Evolutionary conservation across 225 moss, liverwort and hornwort genomes (phyloP).

Genomic region (Antitrichia curtipendula): DNA sequence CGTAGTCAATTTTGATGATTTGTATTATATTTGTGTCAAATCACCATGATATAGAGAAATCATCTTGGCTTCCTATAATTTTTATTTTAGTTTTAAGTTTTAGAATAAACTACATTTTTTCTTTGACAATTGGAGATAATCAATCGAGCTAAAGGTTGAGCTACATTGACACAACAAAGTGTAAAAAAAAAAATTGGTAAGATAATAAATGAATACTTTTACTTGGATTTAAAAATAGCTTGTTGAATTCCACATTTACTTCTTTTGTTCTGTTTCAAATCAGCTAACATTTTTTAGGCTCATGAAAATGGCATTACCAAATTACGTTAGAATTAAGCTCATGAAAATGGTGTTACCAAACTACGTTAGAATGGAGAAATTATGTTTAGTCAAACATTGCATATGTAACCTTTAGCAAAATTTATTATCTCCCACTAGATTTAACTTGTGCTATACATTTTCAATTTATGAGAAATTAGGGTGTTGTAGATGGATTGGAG

Average conservation of each 20-base stretch:
- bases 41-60: no score
- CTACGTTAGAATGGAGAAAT: accelerated
- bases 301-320: background rate
- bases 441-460: background rate
- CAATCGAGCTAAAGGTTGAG: accelerated
- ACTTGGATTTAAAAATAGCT: background rate
- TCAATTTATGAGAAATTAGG: no score
- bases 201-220: background rate
- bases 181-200: background rate
- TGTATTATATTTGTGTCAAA: background rate
- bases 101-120: accelerated
- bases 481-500: accelerated
- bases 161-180: background rate
- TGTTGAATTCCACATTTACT: background rate
- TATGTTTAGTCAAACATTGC: no score
- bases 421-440: background rate
- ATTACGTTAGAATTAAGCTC: accelerated
- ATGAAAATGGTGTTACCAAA: background rate
- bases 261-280: accelerated
- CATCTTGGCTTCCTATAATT: background rate
- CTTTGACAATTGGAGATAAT: background rate
- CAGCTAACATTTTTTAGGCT: background rate
- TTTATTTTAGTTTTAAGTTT: background rate
- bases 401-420: background rate
- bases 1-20: background rate